Conservation (phyloP, 768 basidiomycete genomes). For the Suillus hirtellus region DNA sequence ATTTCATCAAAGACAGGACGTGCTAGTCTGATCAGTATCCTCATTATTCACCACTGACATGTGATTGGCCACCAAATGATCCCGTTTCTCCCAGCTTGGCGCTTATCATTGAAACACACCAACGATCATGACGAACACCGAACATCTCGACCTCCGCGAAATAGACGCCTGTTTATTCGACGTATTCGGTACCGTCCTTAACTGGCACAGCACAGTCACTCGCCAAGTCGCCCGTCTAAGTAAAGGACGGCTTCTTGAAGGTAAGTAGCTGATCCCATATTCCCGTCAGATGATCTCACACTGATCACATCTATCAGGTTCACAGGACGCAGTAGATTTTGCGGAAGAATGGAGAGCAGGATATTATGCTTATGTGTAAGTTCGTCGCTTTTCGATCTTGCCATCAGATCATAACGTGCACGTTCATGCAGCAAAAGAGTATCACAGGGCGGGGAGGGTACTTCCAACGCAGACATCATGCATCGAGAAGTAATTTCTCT, state of each 20-base stretch:
- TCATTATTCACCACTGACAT: not conserved
- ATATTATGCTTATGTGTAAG: conserved; percentile 37
- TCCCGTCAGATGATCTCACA: not conserved
- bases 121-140: not conserved
- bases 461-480: conserved; percentile 53
- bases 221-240: conserved; percentile 20
- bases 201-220: conserved; percentile 35
- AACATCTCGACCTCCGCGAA: conserved; percentile 16
- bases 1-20: not conserved
- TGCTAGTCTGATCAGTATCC: not conserved
- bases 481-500: conserved; percentile 48
- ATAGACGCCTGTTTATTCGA: conserved; percentile 50
- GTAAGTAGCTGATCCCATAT: conserved; percentile 11
- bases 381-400: not conserved
- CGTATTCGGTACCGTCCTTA: conserved; percentile 52
- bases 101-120: not conserved
- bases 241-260: conserved; percentile 19
- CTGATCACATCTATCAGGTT: conserved; percentile 14
- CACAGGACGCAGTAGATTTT: conserved; percentile 37
- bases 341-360: conserved; percentile 57
- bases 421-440: conserved; percentile 41
- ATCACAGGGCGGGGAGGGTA: conserved; percentile 46
- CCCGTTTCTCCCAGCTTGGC: not conserved
- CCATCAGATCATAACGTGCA: not conserved
- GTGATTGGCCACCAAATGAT: not conserved